These are phyloP conservation scores for Talaromyces atroroseus DNA, from an alignment of 2,329 filamentous ascomycete genomes.

Conservation along the genomic window DNA sequence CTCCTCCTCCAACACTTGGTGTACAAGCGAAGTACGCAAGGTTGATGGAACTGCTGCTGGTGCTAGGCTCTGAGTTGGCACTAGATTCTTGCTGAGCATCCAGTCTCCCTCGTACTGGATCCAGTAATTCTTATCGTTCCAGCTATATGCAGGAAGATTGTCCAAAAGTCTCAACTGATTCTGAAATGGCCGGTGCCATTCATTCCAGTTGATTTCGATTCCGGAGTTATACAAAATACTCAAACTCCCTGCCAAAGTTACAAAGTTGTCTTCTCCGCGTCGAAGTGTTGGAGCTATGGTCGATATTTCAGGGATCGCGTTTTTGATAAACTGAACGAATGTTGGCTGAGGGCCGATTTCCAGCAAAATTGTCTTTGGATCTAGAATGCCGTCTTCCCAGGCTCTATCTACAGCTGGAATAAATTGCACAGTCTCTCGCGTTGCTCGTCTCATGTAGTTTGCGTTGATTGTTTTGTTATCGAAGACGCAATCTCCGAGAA, in stretches of 20 bases:
- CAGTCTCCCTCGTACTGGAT: constrained; percentile 67
- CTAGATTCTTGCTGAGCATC: constrained; percentile 62
- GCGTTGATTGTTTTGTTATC: constrained; percentile 37
- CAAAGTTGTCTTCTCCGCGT: constrained; percentile 1
- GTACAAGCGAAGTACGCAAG: constrained; percentile 1
- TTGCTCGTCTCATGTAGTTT: constrained; percentile 59
- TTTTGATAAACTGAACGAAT: neutral
- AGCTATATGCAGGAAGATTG: constrained; percentile 59
- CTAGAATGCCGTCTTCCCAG: neutral
- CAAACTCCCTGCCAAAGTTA: neutral
- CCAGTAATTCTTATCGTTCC: constrained; percentile 69
- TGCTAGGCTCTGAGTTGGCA: neutral
- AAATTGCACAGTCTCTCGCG: constrained; percentile 63
- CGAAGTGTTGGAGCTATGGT: constrained; percentile 19
- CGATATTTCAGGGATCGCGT: constrained; percentile 5
- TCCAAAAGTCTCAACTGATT: constrained; percentile 15
- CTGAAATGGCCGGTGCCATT: constrained; percentile 57
- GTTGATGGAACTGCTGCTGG: neutral
- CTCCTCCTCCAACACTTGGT: constrained; percentile 3
- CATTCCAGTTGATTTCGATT: constrained; percentile 61
- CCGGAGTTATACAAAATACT: constrained; percentile 33
- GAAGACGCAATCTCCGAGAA: constrained; percentile 39
- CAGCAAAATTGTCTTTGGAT: neutral
- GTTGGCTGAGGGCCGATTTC: constrained; percentile 8
- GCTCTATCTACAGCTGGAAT: neutral